Base-by-base conservation (phyloP, 441 rosid genomes). In the Mallotus repandus region DNA sequence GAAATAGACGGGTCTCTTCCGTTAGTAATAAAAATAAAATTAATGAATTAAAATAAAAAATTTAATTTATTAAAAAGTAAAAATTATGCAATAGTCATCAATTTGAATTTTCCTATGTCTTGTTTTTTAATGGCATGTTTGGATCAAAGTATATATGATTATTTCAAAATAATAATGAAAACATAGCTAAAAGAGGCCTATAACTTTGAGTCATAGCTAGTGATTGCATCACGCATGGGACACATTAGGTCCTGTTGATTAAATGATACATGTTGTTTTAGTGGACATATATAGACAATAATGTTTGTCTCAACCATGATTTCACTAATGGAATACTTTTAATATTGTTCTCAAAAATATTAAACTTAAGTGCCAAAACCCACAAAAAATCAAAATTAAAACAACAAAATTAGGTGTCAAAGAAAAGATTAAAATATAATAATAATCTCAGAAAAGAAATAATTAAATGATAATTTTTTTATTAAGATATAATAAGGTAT, bases 141-240 rank as follows among this genome's bases (percentile, higher is more conserved):
- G 10, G 48, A 45, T 9, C 9, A 0, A 45, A 9, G 0, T 7
- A 45, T 7, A 45, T 9, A 14, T 65, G 29, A 48, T 46, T 65
- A 19, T 25, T 25, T 25, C 1, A 19, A 45, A 45, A 65, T 65
- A 29, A 52, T 52, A 29, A 53, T 8, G 59, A 52, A 9, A 32
- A 35, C 41, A 3, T 1, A 35, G 41, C 55, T 21, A 21, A 0
- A 21, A 21, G 16, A 18, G 19, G 16, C 48, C 59, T 29, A 66
- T 35, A 52, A 25, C 25, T 45, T 35, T 10, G 57, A 68, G 21
- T n/a, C 4, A 35, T 32, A 68, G 14, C 7, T 10, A 64, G 59
- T 45, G 63, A 68, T 22, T 68, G 45, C 73, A 38, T 74, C 55
- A 59, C 32, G 63, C 72, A 69, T 58, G 70, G 62, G 50, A 25